A percentile compares a stretch with the other conserved stretches of the same genome.
These are phyloP conservation scores for Phtheirospermum japonicum DNA, from an alignment of 257 asterid species.

Conservation along the genomic window DNA sequence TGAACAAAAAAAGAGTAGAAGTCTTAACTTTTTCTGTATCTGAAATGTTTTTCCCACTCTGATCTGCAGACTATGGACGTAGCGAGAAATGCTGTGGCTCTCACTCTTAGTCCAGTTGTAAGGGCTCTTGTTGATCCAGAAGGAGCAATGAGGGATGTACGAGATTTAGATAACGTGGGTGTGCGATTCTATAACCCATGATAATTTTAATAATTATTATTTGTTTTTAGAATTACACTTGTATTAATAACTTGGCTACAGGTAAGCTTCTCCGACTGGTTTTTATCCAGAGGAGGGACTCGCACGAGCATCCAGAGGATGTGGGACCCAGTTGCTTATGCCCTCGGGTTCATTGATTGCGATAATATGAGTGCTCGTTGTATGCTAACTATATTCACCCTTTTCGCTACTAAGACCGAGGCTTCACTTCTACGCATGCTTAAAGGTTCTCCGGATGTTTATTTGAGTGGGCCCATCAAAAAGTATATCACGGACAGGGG, in stretches of 20 bases:
- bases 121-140: conserved; percentile 97
- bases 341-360: conserved; percentile 96
- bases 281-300: conserved; percentile 95
- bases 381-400: conserved; percentile 95
- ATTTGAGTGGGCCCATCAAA: conserved; percentile 93
- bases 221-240: not conserved
- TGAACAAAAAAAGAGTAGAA: not conserved
- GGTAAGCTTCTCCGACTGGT: conserved; percentile 98
- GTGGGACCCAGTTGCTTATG: conserved; percentile 99
- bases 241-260: conserved; percentile 33
- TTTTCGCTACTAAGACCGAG: conserved; percentile 96
- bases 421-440: conserved; percentile 99
- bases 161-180: conserved; percentile 74
- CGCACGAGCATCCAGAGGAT: conserved; percentile 88
- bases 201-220: conserved; percentile 1
- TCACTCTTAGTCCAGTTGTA: conserved; percentile 97
- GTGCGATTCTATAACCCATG: too few relatives aligned
- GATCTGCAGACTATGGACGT: conserved; percentile 71
- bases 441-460: conserved; percentile 94
- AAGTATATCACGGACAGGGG: conserved; percentile 82
- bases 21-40: not conserved
- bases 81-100: conserved; percentile 97
- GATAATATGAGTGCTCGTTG: conserved; percentile 99
- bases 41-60: conserved; percentile 25
- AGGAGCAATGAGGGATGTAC: conserved; percentile 81